phyloP scores from a whole-genome alignment of 805 yeast species.

The Kazachstania taianensis region DNA sequence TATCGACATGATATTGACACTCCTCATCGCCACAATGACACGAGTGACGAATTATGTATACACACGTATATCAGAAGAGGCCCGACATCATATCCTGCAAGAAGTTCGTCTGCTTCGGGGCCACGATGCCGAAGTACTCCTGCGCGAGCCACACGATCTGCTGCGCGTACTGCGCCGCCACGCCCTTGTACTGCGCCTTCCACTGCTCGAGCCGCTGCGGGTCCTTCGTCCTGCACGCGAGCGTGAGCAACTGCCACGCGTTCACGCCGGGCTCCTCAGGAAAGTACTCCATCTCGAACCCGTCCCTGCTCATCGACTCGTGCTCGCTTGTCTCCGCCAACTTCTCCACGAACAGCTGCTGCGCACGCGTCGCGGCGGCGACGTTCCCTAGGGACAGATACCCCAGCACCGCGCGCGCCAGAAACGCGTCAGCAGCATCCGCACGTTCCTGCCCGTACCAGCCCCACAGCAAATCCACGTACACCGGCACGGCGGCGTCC shows the following conservation, averaged over 20 bases:
- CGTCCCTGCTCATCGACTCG: slow-evolving; percentile 23
- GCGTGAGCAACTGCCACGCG: slow-evolving; percentile 57
- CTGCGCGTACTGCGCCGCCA: slow-evolving; percentile 18
- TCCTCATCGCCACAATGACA: too few relatives aligned
- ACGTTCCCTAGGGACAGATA: slow-evolving; percentile 61
- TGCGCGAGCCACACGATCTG: slow-evolving; percentile 52
- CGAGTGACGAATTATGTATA: neutral
- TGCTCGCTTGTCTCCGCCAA: slow-evolving; percentile 20
- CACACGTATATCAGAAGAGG: slow-evolving; percentile 31
- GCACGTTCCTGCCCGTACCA: slow-evolving; percentile 33
- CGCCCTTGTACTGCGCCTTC: slow-evolving; percentile 37
- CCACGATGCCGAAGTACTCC: slow-evolving; percentile 47
- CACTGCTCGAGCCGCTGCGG: slow-evolving; percentile 46
- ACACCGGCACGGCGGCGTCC: slow-evolving; percentile 40
- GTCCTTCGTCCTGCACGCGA: slow-evolving; percentile 45
- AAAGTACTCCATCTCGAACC: slow-evolving; percentile 30
- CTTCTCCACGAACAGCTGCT: slow-evolving; percentile 29
- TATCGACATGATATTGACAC: too few relatives aligned
- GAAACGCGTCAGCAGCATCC: slow-evolving; percentile 24
- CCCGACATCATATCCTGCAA: slow-evolving; percentile 73
- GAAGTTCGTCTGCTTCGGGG: slow-evolving; percentile 44
- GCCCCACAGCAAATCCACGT: slow-evolving; percentile 34
- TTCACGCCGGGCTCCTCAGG: slow-evolving; percentile 41
- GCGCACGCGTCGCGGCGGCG: slow-evolving; percentile 42
- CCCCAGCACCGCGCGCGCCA: slow-evolving; percentile 60